A percentile compares a stretch with the other conserved stretches of the same genome.
phyloP scores from a whole-genome alignment of 345 rosid genomes.

The Brassica incana region DNA sequence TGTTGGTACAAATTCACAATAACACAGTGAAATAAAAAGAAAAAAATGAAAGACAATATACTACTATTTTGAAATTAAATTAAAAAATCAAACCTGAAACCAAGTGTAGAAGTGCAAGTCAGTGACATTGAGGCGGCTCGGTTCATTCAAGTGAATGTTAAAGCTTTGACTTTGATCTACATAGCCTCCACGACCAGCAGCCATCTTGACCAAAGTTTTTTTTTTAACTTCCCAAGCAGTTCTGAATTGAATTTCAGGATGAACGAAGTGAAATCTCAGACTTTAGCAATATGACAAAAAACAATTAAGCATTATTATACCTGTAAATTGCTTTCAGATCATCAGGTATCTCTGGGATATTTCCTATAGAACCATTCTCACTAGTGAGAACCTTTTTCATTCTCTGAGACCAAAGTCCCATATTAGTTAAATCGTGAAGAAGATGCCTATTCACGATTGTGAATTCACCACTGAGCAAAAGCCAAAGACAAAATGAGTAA shows the following conservation, averaged over 20 bases:
- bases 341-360: slow-evolving; percentile 66
- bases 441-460: slow-evolving; percentile 96
- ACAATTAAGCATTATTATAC: slow-evolving; percentile 36
- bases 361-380: slow-evolving; percentile 75
- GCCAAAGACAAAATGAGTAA: not conserved
- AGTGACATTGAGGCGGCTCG: slow-evolving; percentile 73
- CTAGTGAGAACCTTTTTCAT: slow-evolving; percentile 32
- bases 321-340: slow-evolving; percentile 74
- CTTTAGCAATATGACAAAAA: not conserved
- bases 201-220: slow-evolving; percentile 84
- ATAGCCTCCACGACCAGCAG: slow-evolving; percentile 84
- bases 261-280: not conserved
- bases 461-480: slow-evolving; percentile 73
- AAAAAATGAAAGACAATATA: not conserved
- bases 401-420: slow-evolving; percentile 85
- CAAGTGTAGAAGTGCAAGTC: slow-evolving; percentile 80
- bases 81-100: slow-evolving; percentile 12
- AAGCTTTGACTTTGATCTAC: slow-evolving; percentile 96
- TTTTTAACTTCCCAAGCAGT: slow-evolving; percentile 98
- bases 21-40: not conserved
- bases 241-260: slow-evolving; percentile 39
- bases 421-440: slow-evolving; percentile 84
- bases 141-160: slow-evolving; percentile 90
- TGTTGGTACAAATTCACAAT: not conserved
- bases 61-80: not conserved